Conservation (phyloP, 345 rosid species). For the Gynandropsis gynandra region DNA sequence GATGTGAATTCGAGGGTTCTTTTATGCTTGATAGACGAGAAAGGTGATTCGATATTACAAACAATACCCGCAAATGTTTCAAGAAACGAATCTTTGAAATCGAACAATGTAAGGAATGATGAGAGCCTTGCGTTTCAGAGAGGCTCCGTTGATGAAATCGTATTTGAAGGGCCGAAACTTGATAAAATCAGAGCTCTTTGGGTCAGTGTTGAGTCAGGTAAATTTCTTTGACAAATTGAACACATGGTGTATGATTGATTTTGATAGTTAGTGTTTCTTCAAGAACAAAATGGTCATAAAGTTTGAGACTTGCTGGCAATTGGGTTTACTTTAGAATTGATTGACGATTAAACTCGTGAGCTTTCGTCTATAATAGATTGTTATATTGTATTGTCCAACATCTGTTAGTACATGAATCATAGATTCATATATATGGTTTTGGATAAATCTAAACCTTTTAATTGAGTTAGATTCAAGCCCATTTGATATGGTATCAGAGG, state of each 20-base stretch:
- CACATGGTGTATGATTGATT: background rate
- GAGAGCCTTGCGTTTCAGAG: conserved; percentile 53
- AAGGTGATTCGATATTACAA: conserved; percentile 58
- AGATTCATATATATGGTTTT: too few species aligned
- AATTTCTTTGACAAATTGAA: conserved; percentile 13
- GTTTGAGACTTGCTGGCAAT: background rate
- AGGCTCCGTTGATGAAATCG: conserved; percentile 67
- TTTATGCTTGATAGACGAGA: conserved; percentile 59
- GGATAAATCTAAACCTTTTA: too few species aligned
- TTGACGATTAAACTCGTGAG: too few species aligned
- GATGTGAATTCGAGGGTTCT: conserved; percentile 57
- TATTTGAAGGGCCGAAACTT: conserved; percentile 50
- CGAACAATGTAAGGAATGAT: conserved; percentile 21
- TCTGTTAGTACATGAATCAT: too few species aligned
- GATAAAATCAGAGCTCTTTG: conserved; percentile 61
- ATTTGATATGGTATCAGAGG: too few species aligned
- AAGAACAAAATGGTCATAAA: background rate
- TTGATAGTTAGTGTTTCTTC: conserved; percentile 8
- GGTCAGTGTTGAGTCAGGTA: conserved; percentile 80
- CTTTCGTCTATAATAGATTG: too few species aligned
- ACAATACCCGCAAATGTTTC: conserved; percentile 45
- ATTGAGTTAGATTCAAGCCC: too few species aligned
- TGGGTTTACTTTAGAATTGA: too few species aligned
- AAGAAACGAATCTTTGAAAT: conserved; percentile 28
- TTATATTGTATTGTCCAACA: too few species aligned